phyloP scores from a whole-genome alignment of 2,329 filamentous ascomycete genomes.

The Calonectria crousiana region DNA sequence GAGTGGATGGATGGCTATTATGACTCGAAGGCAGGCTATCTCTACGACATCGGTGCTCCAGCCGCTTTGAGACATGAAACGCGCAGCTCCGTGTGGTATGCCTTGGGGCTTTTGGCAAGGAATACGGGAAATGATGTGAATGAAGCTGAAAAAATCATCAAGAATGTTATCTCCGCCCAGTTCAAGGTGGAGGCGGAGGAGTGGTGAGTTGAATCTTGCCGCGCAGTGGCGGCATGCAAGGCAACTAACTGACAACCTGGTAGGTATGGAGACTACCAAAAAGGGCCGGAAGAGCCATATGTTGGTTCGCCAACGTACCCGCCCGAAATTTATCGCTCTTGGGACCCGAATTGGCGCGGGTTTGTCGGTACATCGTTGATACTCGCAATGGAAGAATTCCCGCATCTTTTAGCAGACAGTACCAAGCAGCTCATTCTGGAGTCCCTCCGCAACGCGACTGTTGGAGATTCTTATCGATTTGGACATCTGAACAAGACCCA shows the following conservation, averaged over 20 bases:
- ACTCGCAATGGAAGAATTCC: conserved; percentile 70
- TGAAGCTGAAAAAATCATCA: conserved; percentile 66
- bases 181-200: conserved; percentile 64
- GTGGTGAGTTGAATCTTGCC: conserved; percentile 57
- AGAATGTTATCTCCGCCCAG: conserved; percentile 65
- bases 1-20: conserved; percentile 67
- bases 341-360: conserved; percentile 75
- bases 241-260: neutral
- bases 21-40: conserved; percentile 63
- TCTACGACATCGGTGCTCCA: conserved; percentile 61
- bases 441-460: conserved; percentile 65
- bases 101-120: conserved; percentile 67
- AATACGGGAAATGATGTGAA: conserved; percentile 62
- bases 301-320: conserved; percentile 65
- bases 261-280: conserved; percentile 60
- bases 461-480: conserved; percentile 72
- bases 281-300: conserved; percentile 67
- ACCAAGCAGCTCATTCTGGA: conserved; percentile 60
- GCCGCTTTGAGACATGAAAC: conserved; percentile 67
- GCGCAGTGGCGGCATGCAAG: rapidly evolving
- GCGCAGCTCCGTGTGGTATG: conserved; percentile 70
- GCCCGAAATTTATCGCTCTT: conserved; percentile 64
- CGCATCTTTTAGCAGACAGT: conserved; percentile 54
- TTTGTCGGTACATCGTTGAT: conserved; percentile 72
- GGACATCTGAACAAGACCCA: conserved; percentile 63